A percentile compares a stretch with the other conserved stretches of the same genome.
Conservation (phyloP, 176 grass and related monocot genomes). For the Zea mays region DNA sequence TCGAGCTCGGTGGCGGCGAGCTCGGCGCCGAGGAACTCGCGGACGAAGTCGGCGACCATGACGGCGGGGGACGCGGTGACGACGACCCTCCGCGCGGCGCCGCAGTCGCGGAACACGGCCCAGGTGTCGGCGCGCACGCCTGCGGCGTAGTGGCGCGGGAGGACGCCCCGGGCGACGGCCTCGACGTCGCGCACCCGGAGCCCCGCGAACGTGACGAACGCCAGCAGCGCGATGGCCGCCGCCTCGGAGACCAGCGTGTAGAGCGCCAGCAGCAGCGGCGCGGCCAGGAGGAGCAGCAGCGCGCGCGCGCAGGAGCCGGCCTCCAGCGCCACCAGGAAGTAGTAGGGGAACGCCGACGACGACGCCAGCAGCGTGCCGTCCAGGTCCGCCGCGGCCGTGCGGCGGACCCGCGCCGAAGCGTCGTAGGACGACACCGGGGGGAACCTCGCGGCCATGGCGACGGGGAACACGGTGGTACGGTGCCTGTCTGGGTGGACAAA, state of each 20-base stretch:
- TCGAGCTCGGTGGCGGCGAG: conserved; percentile 72
- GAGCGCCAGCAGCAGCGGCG: conserved; percentile 62
- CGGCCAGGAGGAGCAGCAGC: conserved; percentile 41
- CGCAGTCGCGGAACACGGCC: conserved; percentile 59
- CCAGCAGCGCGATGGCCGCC: conserved; percentile 69
- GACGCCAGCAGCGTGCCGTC: conserved; percentile 81
- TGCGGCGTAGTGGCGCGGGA: conserved; percentile 77
- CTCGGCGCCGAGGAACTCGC: conserved; percentile 65
- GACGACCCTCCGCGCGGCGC: conserved; percentile 51
- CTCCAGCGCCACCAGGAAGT: conserved; percentile 80
- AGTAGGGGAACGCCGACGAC: conserved; percentile 87
- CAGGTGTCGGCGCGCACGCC: conserved; percentile 81
- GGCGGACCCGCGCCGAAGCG: not conserved
- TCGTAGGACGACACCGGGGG: conserved; percentile 50
- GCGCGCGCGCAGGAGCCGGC: conserved; percentile 69
- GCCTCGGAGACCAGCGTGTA: conserved; percentile 71
- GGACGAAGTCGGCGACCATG: conserved; percentile 65
- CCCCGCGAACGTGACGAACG: conserved; percentile 66
- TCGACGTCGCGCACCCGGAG: conserved; percentile 57
- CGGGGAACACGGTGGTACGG: not conserved
- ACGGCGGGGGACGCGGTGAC: conserved; percentile 74
- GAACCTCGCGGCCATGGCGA: conserved; percentile 31
- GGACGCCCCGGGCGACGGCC: conserved; percentile 61
- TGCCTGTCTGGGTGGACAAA: not conserved
- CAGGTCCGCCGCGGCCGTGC: conserved; percentile 62